Base-by-base conservation (phyloP, 257 asterid species). In the Lithospermum erythrorhizon region DNA sequence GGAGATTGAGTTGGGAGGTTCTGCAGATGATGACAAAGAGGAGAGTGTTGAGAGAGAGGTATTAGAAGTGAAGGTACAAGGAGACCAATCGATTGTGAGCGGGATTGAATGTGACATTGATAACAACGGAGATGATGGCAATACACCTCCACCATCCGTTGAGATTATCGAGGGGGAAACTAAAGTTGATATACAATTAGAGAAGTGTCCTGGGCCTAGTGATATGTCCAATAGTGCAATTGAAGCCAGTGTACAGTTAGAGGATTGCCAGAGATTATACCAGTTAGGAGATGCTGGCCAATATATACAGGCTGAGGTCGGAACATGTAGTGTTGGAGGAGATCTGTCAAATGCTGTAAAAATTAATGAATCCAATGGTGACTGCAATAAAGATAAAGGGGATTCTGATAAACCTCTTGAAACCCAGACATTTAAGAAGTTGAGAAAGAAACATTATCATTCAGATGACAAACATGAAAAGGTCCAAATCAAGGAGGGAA, bases 401-500 rank as follows among this genome's bases (percentile, higher is more conserved):
- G 62, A n/a, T 52, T 61, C 69, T 69, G 81, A 64, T 62, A 78
- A 66, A 61, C 78, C 69, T 73, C 70, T 48, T 60, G 85, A 68
- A 73, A 79, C 66, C 27, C 76, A 68, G 75, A 59, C 68, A 37
- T 5, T 17, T 53, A 60, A 67, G 70, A 77, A 68, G 70, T 66
- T 69, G 58, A 59, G 72, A 45, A 67, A 62, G 48, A 71, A 47
- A 30, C 57, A 54, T 71, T 65, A 55, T 72, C 59, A 61, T 70
- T 61, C 71, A 59, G 73, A 72, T 63, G 68, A 51, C 72, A 67
- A 58, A 24, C 68, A 69, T 48, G 78, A 78, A 61, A 83, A 82
- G 67, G 70, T 82, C 19, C 79, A 78, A 68, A 72, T 89, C 58
- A 89, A 82, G 61, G 84, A 81, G 63, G 99, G 99, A 68, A 77